Evolutionary conservation across 2,329 filamentous ascomycete genomes (phyloP).

Genomic region (Phialocephala sp.): DNA sequence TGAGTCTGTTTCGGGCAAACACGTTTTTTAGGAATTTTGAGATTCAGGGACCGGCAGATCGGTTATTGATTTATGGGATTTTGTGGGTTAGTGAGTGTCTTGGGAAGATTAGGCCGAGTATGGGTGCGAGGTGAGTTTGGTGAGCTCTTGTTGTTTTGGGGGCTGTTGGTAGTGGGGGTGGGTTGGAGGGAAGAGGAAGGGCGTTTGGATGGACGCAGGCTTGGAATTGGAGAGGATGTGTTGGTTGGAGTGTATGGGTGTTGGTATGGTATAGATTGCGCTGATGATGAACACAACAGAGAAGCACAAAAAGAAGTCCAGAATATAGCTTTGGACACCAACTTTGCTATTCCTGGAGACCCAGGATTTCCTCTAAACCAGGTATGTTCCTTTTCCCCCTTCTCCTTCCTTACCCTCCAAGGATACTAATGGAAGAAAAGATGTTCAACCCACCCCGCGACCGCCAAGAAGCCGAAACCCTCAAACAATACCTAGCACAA

Average conservation of each 20-base stretch:
- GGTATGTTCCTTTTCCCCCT: conserved; percentile 47
- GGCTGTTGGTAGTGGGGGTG: neutral
- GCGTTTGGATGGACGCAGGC: neutral
- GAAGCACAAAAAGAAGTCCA: conserved; percentile 76
- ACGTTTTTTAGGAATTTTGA: conserved; percentile 99
- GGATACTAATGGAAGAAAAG: conserved; percentile 44
- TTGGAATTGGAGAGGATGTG: neutral
- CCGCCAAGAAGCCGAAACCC: conserved; percentile 84
- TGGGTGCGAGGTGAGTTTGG: conserved; percentile 63
- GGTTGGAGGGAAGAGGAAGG: neutral
- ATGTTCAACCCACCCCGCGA: conserved; percentile 90
- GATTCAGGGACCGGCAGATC: conserved; percentile 94
- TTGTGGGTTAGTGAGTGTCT: conserved; percentile 92
- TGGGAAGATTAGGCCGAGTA: conserved; percentile 80
- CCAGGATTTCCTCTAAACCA: conserved; percentile 93
- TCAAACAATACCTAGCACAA: conserved; percentile 90
- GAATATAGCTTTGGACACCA: conserved; percentile 87
- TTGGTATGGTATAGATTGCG: neutral
- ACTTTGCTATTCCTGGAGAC: conserved; percentile 95
- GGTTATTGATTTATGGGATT: conserved; percentile 95
- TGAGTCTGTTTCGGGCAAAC: conserved; percentile 94
- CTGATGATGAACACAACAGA: conserved; percentile 34
- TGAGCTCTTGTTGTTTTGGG: no score
- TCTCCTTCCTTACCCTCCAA: neutral
- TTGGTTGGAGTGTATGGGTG: neutral